These are phyloP conservation scores for Penicillium vulpinum DNA, from an alignment of 2,329 filamentous ascomycete genomes.

Conservation along the genomic window DNA sequence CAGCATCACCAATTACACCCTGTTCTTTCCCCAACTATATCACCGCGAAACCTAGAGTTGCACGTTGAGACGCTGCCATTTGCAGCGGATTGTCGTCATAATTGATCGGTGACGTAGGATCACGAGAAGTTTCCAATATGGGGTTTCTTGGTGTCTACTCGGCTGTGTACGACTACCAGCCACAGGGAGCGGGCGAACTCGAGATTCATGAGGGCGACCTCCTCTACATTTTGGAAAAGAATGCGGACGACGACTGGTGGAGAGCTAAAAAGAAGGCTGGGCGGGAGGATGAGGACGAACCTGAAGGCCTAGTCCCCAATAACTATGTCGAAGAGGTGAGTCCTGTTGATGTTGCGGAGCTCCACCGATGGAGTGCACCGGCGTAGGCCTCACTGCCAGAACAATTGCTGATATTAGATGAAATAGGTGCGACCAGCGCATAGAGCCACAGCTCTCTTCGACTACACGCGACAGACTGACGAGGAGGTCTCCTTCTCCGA, in stretches of 20 bases:
- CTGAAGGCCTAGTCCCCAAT: constrained; percentile 83
- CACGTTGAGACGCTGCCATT: constrained; percentile 10
- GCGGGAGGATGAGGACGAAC: constrained; percentile 83
- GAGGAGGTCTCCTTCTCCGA: constrained; percentile 96
- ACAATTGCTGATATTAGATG: constrained; percentile 6
- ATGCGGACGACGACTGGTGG: constrained; percentile 84
- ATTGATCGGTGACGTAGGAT: background rate
- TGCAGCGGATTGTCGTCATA: constrained; percentile 9
- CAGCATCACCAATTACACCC: constrained; percentile 18
- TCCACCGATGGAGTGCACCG: background rate
- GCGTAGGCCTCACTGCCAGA: background rate
- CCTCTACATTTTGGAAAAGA: constrained; percentile 85
- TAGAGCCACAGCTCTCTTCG: constrained; percentile 89
- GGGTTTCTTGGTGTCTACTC: constrained; percentile 89
- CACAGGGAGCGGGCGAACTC: constrained; percentile 83
- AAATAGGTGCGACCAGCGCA: constrained; percentile 63
- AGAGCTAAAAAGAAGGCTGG: constrained; percentile 88
- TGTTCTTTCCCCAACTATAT: constrained; percentile 12
- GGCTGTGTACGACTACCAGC: constrained; percentile 88
- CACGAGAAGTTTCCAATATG: constrained; percentile 55
- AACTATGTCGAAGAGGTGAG: constrained; percentile 94
- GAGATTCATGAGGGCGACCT: constrained; percentile 82
- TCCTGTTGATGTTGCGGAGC: background rate
- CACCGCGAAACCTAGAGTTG: constrained; percentile 13
- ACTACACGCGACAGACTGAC: constrained; percentile 95